Base-by-base conservation (phyloP, 2,329 filamentous ascomycete species). In the Pseudogymnoascus sp. region DNA sequence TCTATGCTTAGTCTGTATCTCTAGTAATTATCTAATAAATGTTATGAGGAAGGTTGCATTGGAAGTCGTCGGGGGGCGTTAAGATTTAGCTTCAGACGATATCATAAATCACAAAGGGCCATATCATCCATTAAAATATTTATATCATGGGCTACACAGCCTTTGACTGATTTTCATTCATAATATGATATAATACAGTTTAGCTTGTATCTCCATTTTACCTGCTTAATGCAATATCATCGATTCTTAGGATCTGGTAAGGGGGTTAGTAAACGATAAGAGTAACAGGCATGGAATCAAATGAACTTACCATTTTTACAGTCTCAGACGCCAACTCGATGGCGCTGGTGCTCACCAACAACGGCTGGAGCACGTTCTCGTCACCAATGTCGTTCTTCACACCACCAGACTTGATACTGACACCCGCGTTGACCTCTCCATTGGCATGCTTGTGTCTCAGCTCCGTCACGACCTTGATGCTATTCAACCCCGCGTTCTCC, bases 401-500 rank as follows among this genome's bases (percentile, higher is more conserved):
- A 65, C 95, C 95, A 42, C 95, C 93, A 68, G 90, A 93, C 83
- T 96, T 95, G 82, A 99, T 97, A 79, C 93, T 97, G 67, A 99
- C 93, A 71, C 95, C 96, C 1, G 96, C 95, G 72, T 96, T 96
- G 80, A 88, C 89, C 83, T 97, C 93, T 63, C 93, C 95, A 77
- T 93, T 88, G 71, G 95, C 95, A 78, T 99, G 95, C 72, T 93
- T 86, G 78, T 96, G 92, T 73, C 95, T 85, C 73, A 99, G 80
- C 72, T 97, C 95, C 26, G 95, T 99, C 57, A 99, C 95, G 29
- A 99, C 95, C 80, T 96, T 96, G 83, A 99, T 99, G 75, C 90
- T 93, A 83, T 99, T 99, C 67, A 99, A 82, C 60, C 95, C 95
- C 0, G 95, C 95, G 71, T 99, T 99, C 80, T 99, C 95, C 0